phyloP scores from a whole-genome alignment of 2,329 filamentous ascomycete species.

The Fusarium xyrophilum region DNA sequence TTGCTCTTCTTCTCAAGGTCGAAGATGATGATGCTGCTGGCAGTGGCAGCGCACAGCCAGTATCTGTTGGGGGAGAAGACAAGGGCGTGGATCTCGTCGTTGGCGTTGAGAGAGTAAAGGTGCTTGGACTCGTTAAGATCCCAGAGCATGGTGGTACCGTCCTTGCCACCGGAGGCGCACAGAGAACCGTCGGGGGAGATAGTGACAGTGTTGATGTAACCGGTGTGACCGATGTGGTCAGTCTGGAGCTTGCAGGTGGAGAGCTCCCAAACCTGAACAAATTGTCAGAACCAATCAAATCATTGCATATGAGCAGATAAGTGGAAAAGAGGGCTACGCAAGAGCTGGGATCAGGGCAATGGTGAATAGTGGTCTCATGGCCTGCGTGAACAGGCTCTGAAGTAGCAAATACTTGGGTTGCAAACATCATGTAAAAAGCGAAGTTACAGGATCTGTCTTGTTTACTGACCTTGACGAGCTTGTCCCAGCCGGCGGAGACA shows the following conservation, averaged over 20 bases:
- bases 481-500: conserved; percentile 98
- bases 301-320: not conserved
- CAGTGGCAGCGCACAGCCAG: conserved; percentile 99
- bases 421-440: conserved; percentile 81
- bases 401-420: conserved; percentile 99
- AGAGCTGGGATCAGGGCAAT: conserved; percentile 73
- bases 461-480: conserved; percentile 95
- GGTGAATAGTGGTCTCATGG: conserved; percentile 97
- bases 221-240: conserved; percentile 99
- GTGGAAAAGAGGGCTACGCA: not conserved
- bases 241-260: conserved; percentile 99
- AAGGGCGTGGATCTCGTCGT: conserved; percentile 99
- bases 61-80: conserved; percentile 99
- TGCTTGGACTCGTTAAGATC: conserved; percentile 99
- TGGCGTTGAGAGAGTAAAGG: conserved; percentile 99
- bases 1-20: conserved; percentile 99
- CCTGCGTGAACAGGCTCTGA: conserved; percentile 84
- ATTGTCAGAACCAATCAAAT: conserved; percentile 21
- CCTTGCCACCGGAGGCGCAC: conserved; percentile 98
- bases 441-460: not conserved
- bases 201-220: conserved; percentile 99
- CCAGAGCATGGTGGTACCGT: conserved; percentile 99
- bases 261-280: conserved; percentile 92
- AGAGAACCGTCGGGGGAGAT: conserved; percentile 99
- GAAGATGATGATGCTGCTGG: conserved; percentile 99